Evolutionary conservation across 495 filamentous ascomycete genomes (phyloP).

Genomic region (Aspergillus steynii): DNA sequence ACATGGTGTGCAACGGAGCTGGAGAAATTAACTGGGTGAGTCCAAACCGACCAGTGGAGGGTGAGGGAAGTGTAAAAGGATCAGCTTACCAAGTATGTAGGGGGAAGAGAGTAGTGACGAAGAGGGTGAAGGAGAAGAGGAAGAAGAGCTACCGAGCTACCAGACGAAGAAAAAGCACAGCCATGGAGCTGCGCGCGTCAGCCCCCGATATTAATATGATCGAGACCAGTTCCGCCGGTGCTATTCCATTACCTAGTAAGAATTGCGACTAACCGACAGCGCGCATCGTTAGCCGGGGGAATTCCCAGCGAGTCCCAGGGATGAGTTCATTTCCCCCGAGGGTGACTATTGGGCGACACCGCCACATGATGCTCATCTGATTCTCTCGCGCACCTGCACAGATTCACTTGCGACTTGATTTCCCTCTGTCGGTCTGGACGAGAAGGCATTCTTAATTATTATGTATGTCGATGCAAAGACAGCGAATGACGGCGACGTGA

Average conservation of each 20-base stretch:
- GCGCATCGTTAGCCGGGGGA: conserved; percentile 7
- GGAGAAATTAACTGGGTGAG: conserved; percentile 1
- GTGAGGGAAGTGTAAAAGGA: background rate
- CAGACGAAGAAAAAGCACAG: background rate
- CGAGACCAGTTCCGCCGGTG: background rate
- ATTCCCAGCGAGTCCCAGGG: conserved; percentile 3
- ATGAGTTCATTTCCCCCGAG: conserved; percentile 12
- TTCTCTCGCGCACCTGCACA: too few species aligned
- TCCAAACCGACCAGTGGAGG: conserved; percentile 1
- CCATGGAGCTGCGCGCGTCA: conserved; percentile 2
- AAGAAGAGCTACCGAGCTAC: conserved; percentile 9
- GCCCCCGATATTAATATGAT: background rate
- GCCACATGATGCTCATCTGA: conserved; percentile 7
- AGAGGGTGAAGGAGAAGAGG: background rate
- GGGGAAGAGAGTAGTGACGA: background rate
- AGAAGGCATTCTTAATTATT: too few species aligned
- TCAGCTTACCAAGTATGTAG: conserved; percentile 1
- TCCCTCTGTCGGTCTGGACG: background rate
- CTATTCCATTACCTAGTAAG: background rate
- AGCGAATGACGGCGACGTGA: too few species aligned
- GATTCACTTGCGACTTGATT: background rate
- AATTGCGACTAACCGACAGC: background rate
- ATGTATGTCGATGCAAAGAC: too few species aligned
- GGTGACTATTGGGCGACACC: conserved; percentile 1
- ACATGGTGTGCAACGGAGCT: conserved; percentile 27